Base-by-base conservation (phyloP, 768 basidiomycete species). In the Hypholoma sublateritium region DNA sequence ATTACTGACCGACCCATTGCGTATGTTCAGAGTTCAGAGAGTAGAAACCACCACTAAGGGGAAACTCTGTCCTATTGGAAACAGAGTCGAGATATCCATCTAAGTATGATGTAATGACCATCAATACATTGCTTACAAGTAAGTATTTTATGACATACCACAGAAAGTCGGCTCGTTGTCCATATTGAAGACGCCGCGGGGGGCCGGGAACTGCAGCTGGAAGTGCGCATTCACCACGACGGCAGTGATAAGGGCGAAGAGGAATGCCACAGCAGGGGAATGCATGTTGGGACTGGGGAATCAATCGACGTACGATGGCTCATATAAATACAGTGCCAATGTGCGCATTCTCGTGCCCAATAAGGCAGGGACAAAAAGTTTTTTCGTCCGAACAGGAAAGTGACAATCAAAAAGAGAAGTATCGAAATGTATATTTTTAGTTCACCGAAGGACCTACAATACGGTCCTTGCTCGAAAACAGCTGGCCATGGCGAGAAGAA, bases 141-240 rank as follows among this genome's bases (percentile, higher is more conserved):
- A 32, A 32, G 28, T 32, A 32, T 3, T 32, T 32, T 9, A 3
- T 22, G 11, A 50, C 36, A 41, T 59, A 89, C 89, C 90, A 65
- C 93, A 93, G 66, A 90, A 88, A 1, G 64, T 71, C 12, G 77
- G 75, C 60, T 90, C 88, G 14, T 76, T 63, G 50, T 79, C 72
- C 54, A 86, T 80, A 53, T 78, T 78, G 67, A 95, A 94, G 0
- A 62, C 67, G 1, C 93, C 93, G 46, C 93, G 79, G 11, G 90
- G 86, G 0, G 75, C 61, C 16, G 93, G 93, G 69, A 83, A 93
- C 64, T 87, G 81, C 42, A 94, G 76, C 62, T 88, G 86, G 73
- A 94, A 95, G 70, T 95, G 93, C 7, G 90, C 91, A 47, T 73
- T 75, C 28, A 75, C 85, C 41, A 74, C 70, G 21, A 74, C 71